Evolutionary conservation across 441 rosid species (phyloP).

Genomic region (Viola pubescens): DNA sequence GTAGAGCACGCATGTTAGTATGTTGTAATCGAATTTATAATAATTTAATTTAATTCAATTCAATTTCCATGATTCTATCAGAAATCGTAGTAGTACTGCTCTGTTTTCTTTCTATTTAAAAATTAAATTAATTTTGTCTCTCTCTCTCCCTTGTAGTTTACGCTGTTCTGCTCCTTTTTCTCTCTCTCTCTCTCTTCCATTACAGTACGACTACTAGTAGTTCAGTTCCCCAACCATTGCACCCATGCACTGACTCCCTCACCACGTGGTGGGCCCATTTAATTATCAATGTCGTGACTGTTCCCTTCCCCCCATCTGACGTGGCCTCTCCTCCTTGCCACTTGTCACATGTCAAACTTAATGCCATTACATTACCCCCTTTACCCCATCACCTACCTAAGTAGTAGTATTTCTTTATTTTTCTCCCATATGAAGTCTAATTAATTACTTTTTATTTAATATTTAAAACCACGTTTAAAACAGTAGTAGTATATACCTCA

Average conservation of each 20-base stretch:
- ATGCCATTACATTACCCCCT: background rate
- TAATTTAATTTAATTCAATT: no score
- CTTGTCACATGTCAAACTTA: constrained; percentile 10
- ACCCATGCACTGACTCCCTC: background rate
- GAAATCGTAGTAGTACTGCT: no score
- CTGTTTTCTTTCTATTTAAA: no score
- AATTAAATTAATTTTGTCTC: background rate
- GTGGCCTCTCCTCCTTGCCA: constrained; percentile 14
- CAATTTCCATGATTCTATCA: no score
- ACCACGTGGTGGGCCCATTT: constrained; percentile 16
- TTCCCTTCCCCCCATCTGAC: constrained; percentile 2
- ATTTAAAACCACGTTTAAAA: no score
- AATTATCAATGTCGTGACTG: background rate
- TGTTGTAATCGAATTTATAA: no score
- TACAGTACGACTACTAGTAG: background rate
- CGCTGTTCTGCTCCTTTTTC: background rate
- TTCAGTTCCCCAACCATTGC: background rate
- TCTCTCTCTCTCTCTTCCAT: background rate
- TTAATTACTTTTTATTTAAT: no score
- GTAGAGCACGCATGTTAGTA: no score
- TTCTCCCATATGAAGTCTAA: no score
- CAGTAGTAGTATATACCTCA: no score
- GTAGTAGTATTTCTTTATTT: no score
- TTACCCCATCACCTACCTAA: no score
- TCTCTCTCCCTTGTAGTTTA: background rate